Conservation (phyloP, 331 rosid genomes). For the Erythrophleum ivorense region DNA sequence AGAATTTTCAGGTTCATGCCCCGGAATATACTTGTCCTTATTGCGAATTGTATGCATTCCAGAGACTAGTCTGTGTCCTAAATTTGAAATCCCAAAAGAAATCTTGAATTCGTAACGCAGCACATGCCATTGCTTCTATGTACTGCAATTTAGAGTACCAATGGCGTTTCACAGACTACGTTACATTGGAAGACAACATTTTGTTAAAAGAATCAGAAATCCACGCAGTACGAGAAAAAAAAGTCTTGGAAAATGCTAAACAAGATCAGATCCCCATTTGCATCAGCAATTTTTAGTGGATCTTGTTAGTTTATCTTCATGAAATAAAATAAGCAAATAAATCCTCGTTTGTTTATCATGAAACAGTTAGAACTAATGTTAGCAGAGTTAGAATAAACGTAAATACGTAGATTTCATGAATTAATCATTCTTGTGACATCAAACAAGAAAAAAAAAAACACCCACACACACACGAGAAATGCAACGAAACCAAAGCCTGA, state of each 20-base stretch:
- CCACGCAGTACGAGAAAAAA: not conserved
- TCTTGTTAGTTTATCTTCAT: conserved; percentile 25
- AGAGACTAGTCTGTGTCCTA: not conserved
- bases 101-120: conserved; percentile 13
- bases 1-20: too few species aligned
- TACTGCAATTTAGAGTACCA: not conserved
- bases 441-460: conserved; percentile 26
- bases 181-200: conserved; percentile 11
- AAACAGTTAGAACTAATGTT: not conserved
- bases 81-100: conserved; percentile 23
- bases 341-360: not conserved
- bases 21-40: too few species aligned
- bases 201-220: conserved; percentile 9
- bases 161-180: not conserved
- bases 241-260: not conserved
- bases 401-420: not conserved
- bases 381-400: not conserved
- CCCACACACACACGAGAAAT: not conserved
- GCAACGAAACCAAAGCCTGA: conserved; percentile 37
- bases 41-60: too few species aligned
- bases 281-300: not conserved
- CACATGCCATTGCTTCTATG: conserved; percentile 5
- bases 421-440: conserved; percentile 20
- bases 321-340: not conserved
- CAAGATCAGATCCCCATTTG: conserved; percentile 18